A percentile compares a stretch with the other conserved stretches of the same genome.
phyloP scores from a whole-genome alignment of 371 early-diverging fungal species.

The Lichtheimia corymbifera region DNA sequence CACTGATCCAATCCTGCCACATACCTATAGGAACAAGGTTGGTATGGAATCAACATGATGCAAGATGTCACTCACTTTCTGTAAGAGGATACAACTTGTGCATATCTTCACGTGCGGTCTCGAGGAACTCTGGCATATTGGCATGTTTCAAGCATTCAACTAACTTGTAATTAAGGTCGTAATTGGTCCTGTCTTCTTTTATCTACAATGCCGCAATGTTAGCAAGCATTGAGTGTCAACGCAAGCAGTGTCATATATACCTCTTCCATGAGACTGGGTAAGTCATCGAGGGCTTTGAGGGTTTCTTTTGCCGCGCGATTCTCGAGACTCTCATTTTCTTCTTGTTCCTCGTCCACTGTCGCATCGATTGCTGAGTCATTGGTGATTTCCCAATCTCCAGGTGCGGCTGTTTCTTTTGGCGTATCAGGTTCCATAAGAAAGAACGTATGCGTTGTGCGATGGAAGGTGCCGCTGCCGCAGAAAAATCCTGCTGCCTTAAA shows the following conservation, averaged over 20 bases:
- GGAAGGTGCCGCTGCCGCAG: no score
- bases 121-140: constrained; percentile 44
- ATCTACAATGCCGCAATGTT: constrained; percentile 15
- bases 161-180: constrained; percentile 34
- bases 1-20: constrained; percentile 72
- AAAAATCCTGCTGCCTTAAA: no score
- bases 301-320: constrained; percentile 8
- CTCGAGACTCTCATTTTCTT: background rate
- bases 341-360: background rate
- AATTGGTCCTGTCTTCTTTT: constrained; percentile 31
- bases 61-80: constrained; percentile 44
- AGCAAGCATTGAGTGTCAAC: background rate
- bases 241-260: constrained; percentile 9
- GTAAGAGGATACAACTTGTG: constrained; percentile 59
- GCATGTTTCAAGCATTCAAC: constrained; percentile 28
- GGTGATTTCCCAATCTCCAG: constrained; percentile 9
- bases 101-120: constrained; percentile 55
- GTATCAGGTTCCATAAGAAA: no score
- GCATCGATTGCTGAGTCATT: background rate
- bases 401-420: background rate
- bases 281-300: constrained; percentile 24
- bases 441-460: no score
- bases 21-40: constrained; percentile 33
- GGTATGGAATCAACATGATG: background rate
- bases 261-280: constrained; percentile 30